A percentile compares a stretch with the other conserved stretches of the same genome.
Evolutionary conservation across 1,139 yeast genomes (phyloP).

Genomic region (Yamadazyma dendronema): DNA sequence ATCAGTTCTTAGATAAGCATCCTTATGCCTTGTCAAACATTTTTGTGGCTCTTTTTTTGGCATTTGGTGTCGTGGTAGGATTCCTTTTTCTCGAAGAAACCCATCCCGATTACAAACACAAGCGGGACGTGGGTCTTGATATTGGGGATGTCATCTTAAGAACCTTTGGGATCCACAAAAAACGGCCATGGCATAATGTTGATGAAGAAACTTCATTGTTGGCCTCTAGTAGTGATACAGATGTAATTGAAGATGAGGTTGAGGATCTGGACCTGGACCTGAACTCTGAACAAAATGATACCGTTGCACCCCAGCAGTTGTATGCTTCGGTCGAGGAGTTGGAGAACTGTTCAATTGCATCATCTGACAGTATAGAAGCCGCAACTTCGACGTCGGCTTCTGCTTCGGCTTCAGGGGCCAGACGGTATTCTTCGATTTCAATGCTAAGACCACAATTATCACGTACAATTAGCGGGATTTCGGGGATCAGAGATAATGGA

Average conservation of each 20-base stretch:
- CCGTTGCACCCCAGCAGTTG: conserved; percentile 12
- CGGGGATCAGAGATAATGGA: conserved; percentile 13
- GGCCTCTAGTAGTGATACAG: background rate
- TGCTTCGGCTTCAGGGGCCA: conserved; percentile 19
- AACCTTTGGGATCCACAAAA: conserved; percentile 26
- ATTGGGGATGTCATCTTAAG: conserved; percentile 47
- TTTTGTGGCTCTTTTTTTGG: conserved; percentile 46
- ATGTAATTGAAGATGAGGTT: too few relatives aligned
- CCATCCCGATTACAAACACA: conserved; percentile 40
- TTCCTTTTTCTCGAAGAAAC: conserved; percentile 63
- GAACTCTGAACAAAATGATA: conserved; percentile 5
- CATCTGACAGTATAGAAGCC: conserved; percentile 24
- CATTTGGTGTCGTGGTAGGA: conserved; percentile 38
- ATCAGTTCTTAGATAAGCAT: conserved; percentile 18
- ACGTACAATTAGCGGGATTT: conserved; percentile 13
- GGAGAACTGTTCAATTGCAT: conserved; percentile 12
- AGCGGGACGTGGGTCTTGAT: conserved; percentile 51
- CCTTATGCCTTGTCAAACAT: conserved; percentile 65
- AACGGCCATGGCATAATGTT: conserved; percentile 14
- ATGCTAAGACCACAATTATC: conserved; percentile 11
- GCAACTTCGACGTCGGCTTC: conserved; percentile 37
- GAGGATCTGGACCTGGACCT: conserved; percentile 6
- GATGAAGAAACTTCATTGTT: background rate
- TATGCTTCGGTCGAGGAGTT: conserved; percentile 10
- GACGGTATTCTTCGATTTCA: conserved; percentile 38